phyloP scores from a whole-genome alignment of 768 basidiomycete species.

The Suillus americanus region DNA sequence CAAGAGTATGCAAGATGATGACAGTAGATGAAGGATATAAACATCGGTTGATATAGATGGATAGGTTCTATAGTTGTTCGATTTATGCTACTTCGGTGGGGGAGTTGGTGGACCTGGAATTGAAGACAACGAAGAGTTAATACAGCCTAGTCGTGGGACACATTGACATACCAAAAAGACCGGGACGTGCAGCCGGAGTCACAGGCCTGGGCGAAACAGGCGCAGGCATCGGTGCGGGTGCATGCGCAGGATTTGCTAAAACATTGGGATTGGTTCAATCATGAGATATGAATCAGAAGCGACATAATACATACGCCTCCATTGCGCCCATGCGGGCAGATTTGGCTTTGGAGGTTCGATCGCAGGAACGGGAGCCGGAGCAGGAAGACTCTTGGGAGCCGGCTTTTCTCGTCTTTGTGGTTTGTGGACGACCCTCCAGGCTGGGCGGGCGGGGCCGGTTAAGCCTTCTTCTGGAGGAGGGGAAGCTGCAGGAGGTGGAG shows the following conservation, averaged over 20 bases:
- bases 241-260: conserved; percentile 63
- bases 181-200: conserved; percentile 53
- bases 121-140: background rate
- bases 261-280: conserved; percentile 3
- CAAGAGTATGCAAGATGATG: background rate
- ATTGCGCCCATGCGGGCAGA: conserved; percentile 81
- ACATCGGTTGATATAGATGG: conserved; percentile 1
- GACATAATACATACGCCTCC: conserved; percentile 61
- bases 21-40: conserved; percentile 3
- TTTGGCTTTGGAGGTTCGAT: conserved; percentile 49
- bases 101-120: conserved; percentile 44
- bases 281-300: background rate
- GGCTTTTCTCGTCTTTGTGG: conserved; percentile 50
- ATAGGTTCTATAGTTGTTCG: background rate
- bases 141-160: background rate
- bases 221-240: conserved; percentile 44
- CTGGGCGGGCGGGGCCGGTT: conserved; percentile 56
- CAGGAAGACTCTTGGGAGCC: conserved; percentile 41
- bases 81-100: conserved; percentile 39
- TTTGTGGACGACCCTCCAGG: conserved; percentile 74
- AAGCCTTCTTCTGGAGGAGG: conserved; percentile 50
- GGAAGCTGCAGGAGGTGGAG: conserved; percentile 38
- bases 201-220: conserved; percentile 33
- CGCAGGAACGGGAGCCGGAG: conserved; percentile 37
- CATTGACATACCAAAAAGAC: conserved; percentile 59